A percentile compares a stretch with the other conserved stretches of the same genome.
Evolutionary conservation across 495 filamentous ascomycete genomes (phyloP).

Genomic region (Pyrenula massariospora): DNA sequence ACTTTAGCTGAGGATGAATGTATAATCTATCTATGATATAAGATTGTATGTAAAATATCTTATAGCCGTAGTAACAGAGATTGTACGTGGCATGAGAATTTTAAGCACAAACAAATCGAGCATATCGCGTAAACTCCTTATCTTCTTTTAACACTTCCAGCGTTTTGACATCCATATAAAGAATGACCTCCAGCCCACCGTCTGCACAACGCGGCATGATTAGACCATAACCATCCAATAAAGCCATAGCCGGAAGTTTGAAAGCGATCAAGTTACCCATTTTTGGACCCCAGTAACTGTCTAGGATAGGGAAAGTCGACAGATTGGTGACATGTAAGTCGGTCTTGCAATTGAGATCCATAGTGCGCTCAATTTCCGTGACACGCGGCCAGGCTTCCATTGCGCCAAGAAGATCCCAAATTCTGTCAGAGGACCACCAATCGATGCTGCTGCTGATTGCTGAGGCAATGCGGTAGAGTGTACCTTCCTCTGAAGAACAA

Average conservation of each 20-base stretch:
- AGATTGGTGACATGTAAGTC: background rate
- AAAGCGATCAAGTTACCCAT: background rate
- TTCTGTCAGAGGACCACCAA: background rate
- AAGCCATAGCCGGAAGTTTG: background rate
- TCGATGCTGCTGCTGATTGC: background rate
- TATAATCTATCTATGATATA: no score
- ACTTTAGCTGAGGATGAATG: no score
- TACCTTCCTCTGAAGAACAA: background rate
- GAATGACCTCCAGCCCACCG: background rate
- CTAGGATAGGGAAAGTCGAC: background rate
- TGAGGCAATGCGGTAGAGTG: background rate
- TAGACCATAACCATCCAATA: background rate
- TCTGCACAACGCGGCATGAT: background rate
- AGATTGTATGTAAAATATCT: no score
- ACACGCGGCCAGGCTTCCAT: background rate
- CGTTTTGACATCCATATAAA: background rate
- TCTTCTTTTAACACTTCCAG: background rate
- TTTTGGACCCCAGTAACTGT: background rate
- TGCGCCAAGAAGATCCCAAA: background rate
- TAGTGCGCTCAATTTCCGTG: background rate
- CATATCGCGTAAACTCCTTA: background rate
- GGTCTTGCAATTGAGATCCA: background rate
- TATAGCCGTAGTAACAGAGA: no score
- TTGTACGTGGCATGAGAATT: background rate
- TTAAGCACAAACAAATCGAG: background rate